Evolutionary conservation across 305 asterid genomes (phyloP).

Genomic region (Fraxinus sp.): DNA sequence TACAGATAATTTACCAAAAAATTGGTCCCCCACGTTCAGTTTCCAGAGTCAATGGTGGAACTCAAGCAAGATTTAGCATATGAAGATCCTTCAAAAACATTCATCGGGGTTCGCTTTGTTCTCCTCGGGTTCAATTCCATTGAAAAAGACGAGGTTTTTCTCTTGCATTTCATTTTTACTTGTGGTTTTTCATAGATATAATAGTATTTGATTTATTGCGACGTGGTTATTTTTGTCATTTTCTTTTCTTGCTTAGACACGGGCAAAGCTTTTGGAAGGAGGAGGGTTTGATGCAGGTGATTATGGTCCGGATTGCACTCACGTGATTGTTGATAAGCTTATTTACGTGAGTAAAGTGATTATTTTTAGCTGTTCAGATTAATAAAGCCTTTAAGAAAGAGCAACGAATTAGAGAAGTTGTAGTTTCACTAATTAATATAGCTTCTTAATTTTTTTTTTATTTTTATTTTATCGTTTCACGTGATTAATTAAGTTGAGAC

Average conservation of each 20-base stretch:
- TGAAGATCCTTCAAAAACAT: conserved; percentile 42
- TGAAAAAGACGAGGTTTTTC: conserved; percentile 48
- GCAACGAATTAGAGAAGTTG: not conserved
- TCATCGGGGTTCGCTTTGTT: conserved; percentile 56
- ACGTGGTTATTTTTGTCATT: not conserved
- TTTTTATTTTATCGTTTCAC: not conserved
- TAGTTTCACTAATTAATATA: not conserved
- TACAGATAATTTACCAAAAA: not conserved
- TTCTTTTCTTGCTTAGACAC: conserved; percentile 39
- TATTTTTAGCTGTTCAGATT: not conserved
- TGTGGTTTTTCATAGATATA: not conserved
- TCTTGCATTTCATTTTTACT: not conserved
- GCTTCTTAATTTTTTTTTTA: not conserved
- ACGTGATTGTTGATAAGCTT: conserved; percentile 65
- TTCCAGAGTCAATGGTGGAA: conserved; percentile 30
- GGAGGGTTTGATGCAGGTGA: conserved; percentile 64
- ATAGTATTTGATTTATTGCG: not conserved
- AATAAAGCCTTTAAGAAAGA: not conserved
- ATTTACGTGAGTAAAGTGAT: conserved; percentile 52
- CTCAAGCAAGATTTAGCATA: conserved; percentile 31
- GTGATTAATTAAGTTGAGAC: not conserved
- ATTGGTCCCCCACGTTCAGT: not conserved
- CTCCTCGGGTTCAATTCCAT: conserved; percentile 57
- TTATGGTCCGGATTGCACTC: conserved; percentile 68
- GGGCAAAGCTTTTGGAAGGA: conserved; percentile 58